Base-by-base conservation (phyloP, 805 yeast species). In the Metschnikowia kofuensis region DNA sequence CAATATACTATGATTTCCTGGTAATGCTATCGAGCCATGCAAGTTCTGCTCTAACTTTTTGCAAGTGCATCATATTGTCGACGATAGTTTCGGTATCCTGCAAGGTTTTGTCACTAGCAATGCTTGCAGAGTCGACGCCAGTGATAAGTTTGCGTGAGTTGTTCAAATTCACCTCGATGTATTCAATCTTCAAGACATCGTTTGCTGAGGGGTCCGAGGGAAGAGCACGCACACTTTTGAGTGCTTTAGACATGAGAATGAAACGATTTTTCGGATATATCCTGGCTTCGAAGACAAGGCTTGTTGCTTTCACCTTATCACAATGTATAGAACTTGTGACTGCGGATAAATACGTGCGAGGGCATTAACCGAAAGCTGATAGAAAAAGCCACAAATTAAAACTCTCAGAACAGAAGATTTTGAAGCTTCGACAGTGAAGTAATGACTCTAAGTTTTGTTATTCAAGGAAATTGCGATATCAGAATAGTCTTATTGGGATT, bases 141-240 rank as follows among this genome's bases (percentile, higher is more conserved):
- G 45, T 38, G 16, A 70, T 70, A 35, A 70, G 59, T 44, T 64
- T 66, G 27, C 74, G 58, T 13, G 72, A 67, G 50, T 70, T 70
- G 56, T 68, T 68, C 42, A 70, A 56, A 48, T 70, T 70, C 38
- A 63, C 65, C n/a, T 68, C 73, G 16, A 70, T 61, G 49, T 68
- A 70, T 35, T 70, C 75, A 6, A 62, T 52, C 42, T 67, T 68
- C 41, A 70, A 58, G 38, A 61, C 57, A 49, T 70, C 75, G 38
- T 68, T 63, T 26, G 60, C 51, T 13, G 59, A 52, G 2, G 72
- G 65, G 35, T 61, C 60, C 6, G 72, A 63, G 2, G 74, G 73
- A n/a, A 69, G 62, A 1, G 65, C 66, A 11, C 74, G 56, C 21
- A 70, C 48, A 29, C 59, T 49, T 29, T 57, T 52, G 14, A 66